Conservation (phyloP, 2,329 filamentous ascomycete genomes). For the Emmonsia crescens region DNA sequence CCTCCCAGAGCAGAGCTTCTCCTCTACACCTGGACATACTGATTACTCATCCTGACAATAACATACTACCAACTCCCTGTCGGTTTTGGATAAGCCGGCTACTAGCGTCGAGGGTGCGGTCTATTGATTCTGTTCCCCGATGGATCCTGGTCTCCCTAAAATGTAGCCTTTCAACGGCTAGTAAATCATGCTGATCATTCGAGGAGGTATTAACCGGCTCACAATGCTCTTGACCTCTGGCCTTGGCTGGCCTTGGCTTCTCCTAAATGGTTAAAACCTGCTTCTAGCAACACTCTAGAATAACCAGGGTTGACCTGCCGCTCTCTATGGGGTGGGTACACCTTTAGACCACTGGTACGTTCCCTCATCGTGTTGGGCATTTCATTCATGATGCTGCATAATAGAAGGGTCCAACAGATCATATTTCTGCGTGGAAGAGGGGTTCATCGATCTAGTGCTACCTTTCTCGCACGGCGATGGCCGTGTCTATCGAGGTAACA, state of each 20-base stretch:
- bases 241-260: no score
- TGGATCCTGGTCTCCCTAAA: not conserved
- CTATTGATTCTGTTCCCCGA: not conserved
- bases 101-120: not conserved
- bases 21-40: not conserved
- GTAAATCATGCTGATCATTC: not conserved
- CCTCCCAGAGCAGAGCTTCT: not conserved
- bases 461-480: not conserved
- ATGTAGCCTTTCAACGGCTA: not conserved
- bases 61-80: not conserved
- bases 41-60: not conserved
- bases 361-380: not conserved
- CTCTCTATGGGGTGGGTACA: not conserved
- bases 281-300: conserved; percentile 3
- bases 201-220: not conserved
- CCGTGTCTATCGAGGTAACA: not conserved
- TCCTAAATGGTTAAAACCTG: not conserved
- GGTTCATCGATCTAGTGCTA: not conserved
- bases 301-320: not conserved
- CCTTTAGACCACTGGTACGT: not conserved
- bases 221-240: not conserved
- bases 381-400: not conserved
- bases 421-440: not conserved
- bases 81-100: not conserved
- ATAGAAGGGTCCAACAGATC: not conserved